Evolutionary conservation across 2,329 filamentous ascomycete species (phyloP).

Genomic region (Xylaria sp.): DNA sequence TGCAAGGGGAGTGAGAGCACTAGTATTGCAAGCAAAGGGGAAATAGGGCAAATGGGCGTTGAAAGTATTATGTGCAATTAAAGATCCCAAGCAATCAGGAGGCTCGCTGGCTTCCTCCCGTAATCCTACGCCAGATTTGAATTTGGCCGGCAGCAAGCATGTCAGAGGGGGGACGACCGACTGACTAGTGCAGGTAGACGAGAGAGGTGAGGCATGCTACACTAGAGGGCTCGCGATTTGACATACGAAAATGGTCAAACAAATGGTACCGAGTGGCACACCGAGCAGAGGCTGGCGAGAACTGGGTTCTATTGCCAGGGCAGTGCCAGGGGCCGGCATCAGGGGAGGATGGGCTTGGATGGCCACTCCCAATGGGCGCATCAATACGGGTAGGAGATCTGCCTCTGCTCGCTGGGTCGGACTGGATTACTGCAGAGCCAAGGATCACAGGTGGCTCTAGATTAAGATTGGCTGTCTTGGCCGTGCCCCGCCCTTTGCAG

Average conservation of each 20-base stretch:
- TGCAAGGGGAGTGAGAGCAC: not conserved
- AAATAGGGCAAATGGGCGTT: too few relatives aligned
- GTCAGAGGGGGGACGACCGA: conserved; percentile 19
- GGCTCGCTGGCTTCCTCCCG: not conserved
- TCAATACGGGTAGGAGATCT: conserved; percentile 33
- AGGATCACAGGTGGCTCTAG: conserved; percentile 27
- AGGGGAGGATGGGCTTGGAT: not conserved
- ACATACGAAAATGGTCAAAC: conserved; percentile 30
- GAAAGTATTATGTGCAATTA: conserved; percentile 2
- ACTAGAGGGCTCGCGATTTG: conserved; percentile 9
- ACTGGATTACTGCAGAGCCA: conserved; percentile 1
- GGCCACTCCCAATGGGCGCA: not conserved
- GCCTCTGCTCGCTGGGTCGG: conserved; percentile 5
- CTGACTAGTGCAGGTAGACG: not conserved
- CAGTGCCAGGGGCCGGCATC: conserved; percentile 4
- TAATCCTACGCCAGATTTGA: conserved; percentile 26
- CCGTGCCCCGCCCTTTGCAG: conserved; percentile 10
- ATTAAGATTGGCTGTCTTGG: conserved; percentile 39
- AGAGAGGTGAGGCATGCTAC: not conserved
- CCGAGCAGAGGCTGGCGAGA: conserved; percentile 23
- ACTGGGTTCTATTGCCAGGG: conserved; percentile 12
- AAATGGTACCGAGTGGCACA: conserved; percentile 37
- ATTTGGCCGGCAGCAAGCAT: conserved; percentile 18
- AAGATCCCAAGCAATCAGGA: conserved; percentile 21
- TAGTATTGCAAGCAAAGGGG: not conserved